Evolutionary conservation across 495 filamentous ascomycete genomes (phyloP).

Genomic region (Neurospora sp.): DNA sequence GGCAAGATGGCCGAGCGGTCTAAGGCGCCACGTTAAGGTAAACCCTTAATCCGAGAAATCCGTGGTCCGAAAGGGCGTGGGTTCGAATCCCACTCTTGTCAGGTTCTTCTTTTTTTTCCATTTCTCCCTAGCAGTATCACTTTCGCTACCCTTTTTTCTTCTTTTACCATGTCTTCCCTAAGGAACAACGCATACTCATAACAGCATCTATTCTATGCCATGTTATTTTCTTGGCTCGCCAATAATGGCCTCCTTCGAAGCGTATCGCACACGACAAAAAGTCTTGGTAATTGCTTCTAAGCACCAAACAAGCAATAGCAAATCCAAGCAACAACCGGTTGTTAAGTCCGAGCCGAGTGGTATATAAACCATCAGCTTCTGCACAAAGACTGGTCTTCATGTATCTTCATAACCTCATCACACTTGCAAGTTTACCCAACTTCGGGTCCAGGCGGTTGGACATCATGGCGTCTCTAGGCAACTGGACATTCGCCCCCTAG

Average conservation of each 20-base stretch:
- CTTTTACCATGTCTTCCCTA: neutral
- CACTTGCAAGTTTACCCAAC: neutral
- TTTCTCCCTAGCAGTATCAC: neutral
- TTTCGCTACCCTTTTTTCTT: neutral
- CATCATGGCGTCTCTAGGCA: slow-evolving; percentile 2
- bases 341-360: neutral
- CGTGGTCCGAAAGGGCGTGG: slow-evolving; percentile 5
- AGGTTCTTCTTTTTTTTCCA: neutral
- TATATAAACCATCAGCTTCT: neutral
- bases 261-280: neutral
- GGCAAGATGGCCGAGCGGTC: neutral
- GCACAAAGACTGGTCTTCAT: neutral
- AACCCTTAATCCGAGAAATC: neutral
- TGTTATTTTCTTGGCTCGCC: neutral
- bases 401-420: neutral
- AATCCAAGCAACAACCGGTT: neutral
- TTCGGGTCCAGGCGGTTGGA: neutral
- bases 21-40: neutral
- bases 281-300: neutral
- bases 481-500: slow-evolving; percentile 10
- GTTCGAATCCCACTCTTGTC: slow-evolving; percentile 5
- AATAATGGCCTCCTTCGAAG: neutral
- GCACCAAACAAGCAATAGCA: neutral
- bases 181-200: neutral
- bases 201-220: neutral